Evolutionary conservation across 352 stramenopile species (phyloP).

Genomic region (Phytopythium montanum): DNA sequence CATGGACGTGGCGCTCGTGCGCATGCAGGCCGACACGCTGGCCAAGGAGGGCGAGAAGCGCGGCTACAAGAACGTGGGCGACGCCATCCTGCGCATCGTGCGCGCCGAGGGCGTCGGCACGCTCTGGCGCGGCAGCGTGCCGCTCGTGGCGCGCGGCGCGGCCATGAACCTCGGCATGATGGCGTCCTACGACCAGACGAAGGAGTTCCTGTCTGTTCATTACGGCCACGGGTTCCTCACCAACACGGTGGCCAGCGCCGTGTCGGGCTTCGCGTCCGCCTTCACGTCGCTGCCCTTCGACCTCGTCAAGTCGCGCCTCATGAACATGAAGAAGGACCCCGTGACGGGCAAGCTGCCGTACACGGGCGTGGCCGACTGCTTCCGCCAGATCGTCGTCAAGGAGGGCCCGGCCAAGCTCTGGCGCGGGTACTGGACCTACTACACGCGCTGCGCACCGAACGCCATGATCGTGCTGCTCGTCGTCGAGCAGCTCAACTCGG

Average conservation of each 20-base stretch:
- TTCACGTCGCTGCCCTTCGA: slow-evolving; percentile 99
- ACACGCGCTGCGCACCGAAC: slow-evolving; percentile 97
- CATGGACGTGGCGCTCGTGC: slow-evolving; percentile 97
- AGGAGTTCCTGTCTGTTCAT: slow-evolving; percentile 81
- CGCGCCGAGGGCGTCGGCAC: slow-evolving; percentile 84
- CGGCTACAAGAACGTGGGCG: slow-evolving; percentile 99
- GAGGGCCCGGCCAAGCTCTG: slow-evolving; percentile 96
- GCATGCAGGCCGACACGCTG: slow-evolving; percentile 97
- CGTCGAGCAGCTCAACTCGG: slow-evolving; percentile 93
- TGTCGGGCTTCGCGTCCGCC: slow-evolving; percentile 97
- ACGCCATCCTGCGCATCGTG: slow-evolving; percentile 91
- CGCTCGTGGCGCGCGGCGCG: slow-evolving; percentile 95
- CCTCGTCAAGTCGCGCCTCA: slow-evolving; percentile 97
- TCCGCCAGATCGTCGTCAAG: slow-evolving; percentile 92
- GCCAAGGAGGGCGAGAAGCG: slow-evolving; percentile 87
- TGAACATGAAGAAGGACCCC: slow-evolving; percentile 96
- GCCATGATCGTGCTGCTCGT: slow-evolving; percentile 99
- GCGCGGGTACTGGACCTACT: slow-evolving; percentile 98
- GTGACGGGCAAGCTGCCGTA: slow-evolving; percentile 92
- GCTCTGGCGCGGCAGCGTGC: slow-evolving; percentile 89
- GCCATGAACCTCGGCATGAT: slow-evolving; percentile 99
- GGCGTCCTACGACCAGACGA: slow-evolving; percentile 98
- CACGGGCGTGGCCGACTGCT: slow-evolving; percentile 94
- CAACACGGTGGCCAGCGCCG: slow-evolving; percentile 91
- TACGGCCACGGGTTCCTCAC: slow-evolving; percentile 83